These are phyloP conservation scores for Rhododendron ovatum DNA, from an alignment of 148 eudicot species.

Conservation along the genomic window DNA sequence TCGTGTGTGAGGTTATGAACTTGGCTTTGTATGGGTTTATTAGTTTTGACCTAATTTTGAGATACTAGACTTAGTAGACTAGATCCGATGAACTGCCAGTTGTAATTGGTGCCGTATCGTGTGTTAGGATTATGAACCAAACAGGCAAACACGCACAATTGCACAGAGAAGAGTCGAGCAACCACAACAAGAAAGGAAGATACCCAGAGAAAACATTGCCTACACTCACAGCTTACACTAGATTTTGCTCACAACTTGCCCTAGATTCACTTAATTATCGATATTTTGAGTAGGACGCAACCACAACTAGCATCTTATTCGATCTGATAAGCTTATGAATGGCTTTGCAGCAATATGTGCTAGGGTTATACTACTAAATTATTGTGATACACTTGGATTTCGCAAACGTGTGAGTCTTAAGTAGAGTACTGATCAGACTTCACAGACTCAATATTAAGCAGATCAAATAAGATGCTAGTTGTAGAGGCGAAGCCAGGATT, in stretches of 20 bases:
- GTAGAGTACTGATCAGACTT: not conserved
- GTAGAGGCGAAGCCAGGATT: not conserved
- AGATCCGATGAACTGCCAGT: not conserved
- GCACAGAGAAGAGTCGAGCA: not conserved
- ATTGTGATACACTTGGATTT: not conserved
- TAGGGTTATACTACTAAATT: not conserved
- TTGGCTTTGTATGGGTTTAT: not conserved
- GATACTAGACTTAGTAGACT: not conserved
- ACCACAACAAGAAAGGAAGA: not conserved
- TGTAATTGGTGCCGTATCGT: not conserved
- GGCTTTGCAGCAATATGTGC: not conserved
- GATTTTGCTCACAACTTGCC: not conserved
- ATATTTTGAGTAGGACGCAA: no score
- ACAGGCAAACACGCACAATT: not conserved
- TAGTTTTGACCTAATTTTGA: not conserved
- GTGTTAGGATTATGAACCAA: not conserved
- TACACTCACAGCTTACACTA: not conserved
- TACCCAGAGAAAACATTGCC: not conserved
- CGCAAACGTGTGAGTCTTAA: not conserved
- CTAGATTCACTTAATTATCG: not conserved
- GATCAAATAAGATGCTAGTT: not conserved
- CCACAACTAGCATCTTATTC: no score
- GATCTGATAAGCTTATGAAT: no score
- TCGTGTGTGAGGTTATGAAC: not conserved
- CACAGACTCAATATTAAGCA: not conserved